Conservation (phyloP, 768 basidiomycete species). For the Rhodotorula kratochvilovae region DNA sequence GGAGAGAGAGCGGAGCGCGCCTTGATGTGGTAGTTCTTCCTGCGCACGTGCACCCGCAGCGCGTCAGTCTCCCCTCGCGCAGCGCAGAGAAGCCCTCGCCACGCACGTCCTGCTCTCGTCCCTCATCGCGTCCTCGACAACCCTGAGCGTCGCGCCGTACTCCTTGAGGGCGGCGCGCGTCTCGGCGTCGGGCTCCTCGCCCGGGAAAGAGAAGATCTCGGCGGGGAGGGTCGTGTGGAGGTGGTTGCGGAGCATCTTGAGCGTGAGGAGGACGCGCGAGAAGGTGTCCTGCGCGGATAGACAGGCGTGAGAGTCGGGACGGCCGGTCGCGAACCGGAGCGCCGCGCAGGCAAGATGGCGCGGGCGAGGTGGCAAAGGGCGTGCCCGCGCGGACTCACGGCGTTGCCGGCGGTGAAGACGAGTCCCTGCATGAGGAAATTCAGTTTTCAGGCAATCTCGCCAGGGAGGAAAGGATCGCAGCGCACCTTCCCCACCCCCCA, state of each 20-base stretch:
- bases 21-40: conserved; percentile 36
- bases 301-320: too few relatives aligned
- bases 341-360: too few relatives aligned
- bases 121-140: conserved; percentile 22
- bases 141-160: conserved; percentile 45
- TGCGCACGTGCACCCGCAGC: not conserved
- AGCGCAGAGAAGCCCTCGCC: too few relatives aligned
- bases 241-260: conserved; percentile 39
- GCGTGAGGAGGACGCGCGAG: conserved; percentile 40
- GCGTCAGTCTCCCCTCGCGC: too few relatives aligned
- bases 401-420: conserved; percentile 50
- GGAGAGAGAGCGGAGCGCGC: not conserved
- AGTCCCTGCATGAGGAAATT: conserved; percentile 4
- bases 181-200: conserved; percentile 44
- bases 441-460: not conserved
- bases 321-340: too few relatives aligned
- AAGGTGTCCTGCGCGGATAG: too few relatives aligned
- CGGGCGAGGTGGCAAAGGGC: too few relatives aligned
- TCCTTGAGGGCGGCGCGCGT: conserved; percentile 45
- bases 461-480: not conserved
- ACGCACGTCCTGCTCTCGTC: conserved; percentile 35
- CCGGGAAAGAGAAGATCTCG: conserved; percentile 49
- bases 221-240: conserved; percentile 41
- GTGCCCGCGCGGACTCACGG: too few relatives aligned
- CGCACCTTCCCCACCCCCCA: conserved; percentile 20